Conservation (phyloP, 805 yeast species). For the Starmerella tilneyi region DNA sequence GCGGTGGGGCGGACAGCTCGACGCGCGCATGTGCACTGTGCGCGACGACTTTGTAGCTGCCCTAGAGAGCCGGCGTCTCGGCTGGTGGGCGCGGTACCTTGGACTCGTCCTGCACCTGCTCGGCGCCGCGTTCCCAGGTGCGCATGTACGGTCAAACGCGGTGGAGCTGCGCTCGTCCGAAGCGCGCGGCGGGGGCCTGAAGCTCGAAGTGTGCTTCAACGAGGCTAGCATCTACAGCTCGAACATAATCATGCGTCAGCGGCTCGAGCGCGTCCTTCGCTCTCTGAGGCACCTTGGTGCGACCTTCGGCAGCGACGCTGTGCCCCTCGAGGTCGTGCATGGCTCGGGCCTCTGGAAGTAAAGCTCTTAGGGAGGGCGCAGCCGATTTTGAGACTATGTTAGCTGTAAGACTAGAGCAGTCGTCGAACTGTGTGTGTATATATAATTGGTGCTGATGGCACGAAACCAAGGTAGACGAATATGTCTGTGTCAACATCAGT, state of each 20-base stretch:
- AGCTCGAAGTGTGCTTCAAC: conserved; percentile 22
- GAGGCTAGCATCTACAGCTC: conserved; percentile 7
- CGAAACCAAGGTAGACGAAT: too few relatives aligned
- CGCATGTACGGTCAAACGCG: conserved; percentile 49
- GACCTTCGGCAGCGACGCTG: conserved; percentile 2
- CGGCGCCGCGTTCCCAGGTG: conserved; percentile 76
- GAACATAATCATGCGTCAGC: conserved; percentile 4
- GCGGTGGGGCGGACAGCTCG: conserved; percentile 66
- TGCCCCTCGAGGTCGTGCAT: conserved; percentile 7
- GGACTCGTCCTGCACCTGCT: conserved; percentile 68
- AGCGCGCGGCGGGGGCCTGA: conserved; percentile 19
- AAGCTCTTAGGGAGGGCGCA: too few relatives aligned
- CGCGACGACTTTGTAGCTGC: conserved; percentile 12
- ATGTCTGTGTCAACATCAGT: too few relatives aligned
- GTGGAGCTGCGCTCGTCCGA: conserved; percentile 20
- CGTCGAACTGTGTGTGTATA: too few relatives aligned
- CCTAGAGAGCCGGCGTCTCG: conserved; percentile 31
- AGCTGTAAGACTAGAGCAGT: too few relatives aligned
- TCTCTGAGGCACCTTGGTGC: conserved; percentile 2
- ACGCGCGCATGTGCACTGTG: conserved; percentile 28
- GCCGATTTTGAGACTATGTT: too few relatives aligned
- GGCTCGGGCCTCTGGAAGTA: conserved; percentile 2
- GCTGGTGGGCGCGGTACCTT: conserved; percentile 64
- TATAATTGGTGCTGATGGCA: too few relatives aligned
- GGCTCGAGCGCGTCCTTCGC: conserved; percentile 1